Evolutionary conservation across 768 basidiomycete genomes (phyloP).

Genomic region (Pleurotus sapidus): DNA sequence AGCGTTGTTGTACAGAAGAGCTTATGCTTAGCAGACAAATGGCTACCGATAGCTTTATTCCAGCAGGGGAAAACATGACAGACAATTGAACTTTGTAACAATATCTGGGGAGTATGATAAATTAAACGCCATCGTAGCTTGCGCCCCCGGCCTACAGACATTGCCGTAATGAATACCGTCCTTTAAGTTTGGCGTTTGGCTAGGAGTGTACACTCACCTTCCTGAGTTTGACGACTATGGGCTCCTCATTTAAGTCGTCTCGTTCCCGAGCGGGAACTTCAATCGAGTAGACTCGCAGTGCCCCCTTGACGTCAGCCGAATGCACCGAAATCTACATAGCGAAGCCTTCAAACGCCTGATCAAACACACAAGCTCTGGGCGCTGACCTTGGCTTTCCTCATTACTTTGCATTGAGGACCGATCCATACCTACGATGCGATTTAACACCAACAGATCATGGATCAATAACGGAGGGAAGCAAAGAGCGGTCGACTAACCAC

Average conservation of each 20-base stretch:
- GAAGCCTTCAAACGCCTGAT: background rate
- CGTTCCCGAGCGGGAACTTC: slow-evolving; percentile 84
- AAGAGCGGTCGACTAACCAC: slow-evolving; percentile 37
- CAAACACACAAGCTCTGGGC: slow-evolving; percentile 6
- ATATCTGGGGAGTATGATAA: background rate
- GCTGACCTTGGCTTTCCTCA: slow-evolving; percentile 88
- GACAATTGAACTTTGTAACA: background rate
- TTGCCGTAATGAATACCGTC: slow-evolving; percentile 11
- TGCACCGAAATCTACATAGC: slow-evolving; percentile 83
- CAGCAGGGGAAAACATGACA: background rate
- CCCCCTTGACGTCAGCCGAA: slow-evolving; percentile 80
- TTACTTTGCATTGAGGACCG: slow-evolving; percentile 78
- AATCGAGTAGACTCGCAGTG: slow-evolving; percentile 77
- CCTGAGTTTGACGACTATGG: slow-evolving; percentile 77
- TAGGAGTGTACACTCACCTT: slow-evolving; percentile 48
- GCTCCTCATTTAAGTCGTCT: slow-evolving; percentile 85
- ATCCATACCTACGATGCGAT: slow-evolving; percentile 61
- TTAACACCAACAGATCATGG: background rate
- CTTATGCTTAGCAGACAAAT: too few relatives aligned
- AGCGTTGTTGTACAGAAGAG: too few relatives aligned
- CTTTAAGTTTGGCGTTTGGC: background rate
- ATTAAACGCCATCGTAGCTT: slow-evolving; percentile 81
- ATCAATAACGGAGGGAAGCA: slow-evolving; percentile 12
- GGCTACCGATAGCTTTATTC: background rate
- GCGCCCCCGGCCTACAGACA: slow-evolving; percentile 74